Conservation (phyloP, 2,329 filamentous ascomycete genomes). For the Claviceps arundinis region DNA sequence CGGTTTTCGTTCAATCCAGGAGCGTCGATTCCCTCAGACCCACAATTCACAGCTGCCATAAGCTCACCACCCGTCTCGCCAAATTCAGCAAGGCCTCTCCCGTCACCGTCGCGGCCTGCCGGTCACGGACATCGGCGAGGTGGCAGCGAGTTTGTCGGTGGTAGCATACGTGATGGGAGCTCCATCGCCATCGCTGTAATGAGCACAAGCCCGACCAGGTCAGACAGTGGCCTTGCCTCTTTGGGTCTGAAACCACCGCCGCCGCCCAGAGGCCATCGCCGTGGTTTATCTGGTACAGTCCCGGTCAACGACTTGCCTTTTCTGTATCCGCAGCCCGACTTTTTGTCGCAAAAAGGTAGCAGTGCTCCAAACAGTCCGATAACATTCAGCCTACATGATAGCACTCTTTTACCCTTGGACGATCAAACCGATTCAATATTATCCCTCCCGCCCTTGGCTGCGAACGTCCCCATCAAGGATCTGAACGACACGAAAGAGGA, state of each 20-base stretch:
- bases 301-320: constrained; percentile 74
- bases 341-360: constrained; percentile 37
- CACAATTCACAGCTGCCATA: constrained; percentile 24
- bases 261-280: constrained; percentile 54
- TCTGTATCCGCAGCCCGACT: constrained; percentile 44
- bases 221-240: constrained; percentile 42
- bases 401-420: constrained; percentile 12
- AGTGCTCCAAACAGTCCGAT: constrained; percentile 54
- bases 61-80: constrained; percentile 46
- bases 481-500: not conserved
- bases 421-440: constrained; percentile 3
- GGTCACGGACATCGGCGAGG: constrained; percentile 69
- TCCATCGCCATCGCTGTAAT: constrained; percentile 46
- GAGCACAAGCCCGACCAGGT: constrained; percentile 58
- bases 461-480: not conserved
- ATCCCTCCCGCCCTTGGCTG: constrained; percentile 4
- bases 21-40: constrained; percentile 20
- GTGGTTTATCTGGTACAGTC: constrained; percentile 59
- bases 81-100: constrained; percentile 32
- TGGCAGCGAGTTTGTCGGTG: constrained; percentile 78
- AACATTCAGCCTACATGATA: constrained; percentile 22
- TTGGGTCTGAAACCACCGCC: constrained; percentile 34
- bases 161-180: constrained; percentile 46
- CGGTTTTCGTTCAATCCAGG: constrained; percentile 45
- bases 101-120: constrained; percentile 42